Evolutionary conservation across 2,329 filamentous ascomycete species (phyloP).

Genomic region (Exutisphaerella laricina): DNA sequence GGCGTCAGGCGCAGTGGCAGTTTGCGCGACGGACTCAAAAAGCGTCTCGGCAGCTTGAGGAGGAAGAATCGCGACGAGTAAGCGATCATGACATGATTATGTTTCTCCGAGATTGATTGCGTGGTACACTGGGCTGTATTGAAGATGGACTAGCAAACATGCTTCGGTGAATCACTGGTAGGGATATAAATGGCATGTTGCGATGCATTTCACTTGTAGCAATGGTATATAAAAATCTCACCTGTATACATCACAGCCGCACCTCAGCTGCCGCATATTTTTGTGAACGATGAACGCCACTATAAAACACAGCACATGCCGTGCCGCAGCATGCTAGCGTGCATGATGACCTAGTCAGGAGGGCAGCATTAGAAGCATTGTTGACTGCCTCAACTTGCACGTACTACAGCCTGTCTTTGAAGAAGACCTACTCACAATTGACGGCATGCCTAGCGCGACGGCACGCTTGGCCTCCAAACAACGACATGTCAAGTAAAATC

Average conservation of each 20-base stretch:
- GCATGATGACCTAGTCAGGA: too few species aligned
- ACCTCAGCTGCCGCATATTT: background rate
- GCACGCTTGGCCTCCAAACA: too few species aligned
- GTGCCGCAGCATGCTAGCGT: too few species aligned
- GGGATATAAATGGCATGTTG: background rate
- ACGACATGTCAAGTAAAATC: too few species aligned
- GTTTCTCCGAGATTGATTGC: background rate
- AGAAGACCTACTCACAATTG: too few species aligned
- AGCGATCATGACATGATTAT: background rate
- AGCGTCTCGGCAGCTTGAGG: slow-evolving; percentile 43
- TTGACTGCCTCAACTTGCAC: too few species aligned
- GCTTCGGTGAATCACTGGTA: background rate
- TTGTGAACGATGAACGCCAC: background rate
- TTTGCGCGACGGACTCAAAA: slow-evolving; percentile 39
- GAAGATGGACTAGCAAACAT: background rate
- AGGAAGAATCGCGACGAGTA: slow-evolving; percentile 28
- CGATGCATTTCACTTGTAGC: background rate
- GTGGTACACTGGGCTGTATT: background rate
- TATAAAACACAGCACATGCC: too few species aligned
- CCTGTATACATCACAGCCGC: background rate
- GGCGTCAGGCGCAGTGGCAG: slow-evolving; percentile 32
- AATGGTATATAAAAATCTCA: background rate
- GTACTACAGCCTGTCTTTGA: too few species aligned
- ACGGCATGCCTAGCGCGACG: too few species aligned
- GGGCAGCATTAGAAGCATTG: too few species aligned